Conservation (phyloP, 2,329 filamentous ascomycete genomes). For the Cadophora gregata region DNA sequence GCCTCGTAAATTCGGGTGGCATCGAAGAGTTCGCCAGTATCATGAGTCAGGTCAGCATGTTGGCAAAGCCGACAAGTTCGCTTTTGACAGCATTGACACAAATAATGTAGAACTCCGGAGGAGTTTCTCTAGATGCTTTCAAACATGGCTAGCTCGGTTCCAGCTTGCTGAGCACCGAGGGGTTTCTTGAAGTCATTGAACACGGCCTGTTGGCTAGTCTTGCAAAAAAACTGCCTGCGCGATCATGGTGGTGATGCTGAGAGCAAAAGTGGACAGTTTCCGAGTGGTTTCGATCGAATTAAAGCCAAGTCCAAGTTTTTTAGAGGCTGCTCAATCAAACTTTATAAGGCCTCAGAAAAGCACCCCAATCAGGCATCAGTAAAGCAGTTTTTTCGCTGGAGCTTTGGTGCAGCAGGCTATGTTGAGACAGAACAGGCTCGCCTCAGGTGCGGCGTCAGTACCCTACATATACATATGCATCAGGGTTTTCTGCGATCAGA, state of each 20-base stretch:
- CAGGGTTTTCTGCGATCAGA: too few species aligned
- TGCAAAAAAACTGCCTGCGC: neutral
- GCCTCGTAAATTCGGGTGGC: slow-evolving; percentile 20
- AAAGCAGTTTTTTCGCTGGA: neutral
- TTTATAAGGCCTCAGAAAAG: slow-evolving; percentile 14
- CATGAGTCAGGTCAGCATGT: slow-evolving; percentile 20
- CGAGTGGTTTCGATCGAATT: neutral
- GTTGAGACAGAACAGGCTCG: slow-evolving; percentile 13
- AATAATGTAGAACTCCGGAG: slow-evolving; percentile 28
- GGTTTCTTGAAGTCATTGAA: slow-evolving; percentile 28
- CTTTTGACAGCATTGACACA: slow-evolving; percentile 16
- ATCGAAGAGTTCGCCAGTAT: slow-evolving; percentile 23
- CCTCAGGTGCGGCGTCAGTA: slow-evolving; percentile 4
- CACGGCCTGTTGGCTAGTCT: slow-evolving; percentile 13
- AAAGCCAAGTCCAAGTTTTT: neutral
- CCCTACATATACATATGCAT: neutral
- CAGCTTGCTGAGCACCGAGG: slow-evolving; percentile 13
- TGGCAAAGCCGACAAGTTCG: slow-evolving; percentile 35
- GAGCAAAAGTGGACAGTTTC: neutral
- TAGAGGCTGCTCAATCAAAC: neutral
- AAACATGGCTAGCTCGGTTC: slow-evolving; percentile 27
- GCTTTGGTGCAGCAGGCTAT: neutral
- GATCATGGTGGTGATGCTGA: slow-evolving; percentile 16
- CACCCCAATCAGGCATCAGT: slow-evolving; percentile 19
- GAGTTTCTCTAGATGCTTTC: slow-evolving; percentile 21